Percentiles rank a stretch among this genome's conserved stretches.
These are phyloP conservation scores for Amanita bisporigera DNA, from an alignment of 1,284 basidiomycete species.

Conservation along the genomic window DNA sequence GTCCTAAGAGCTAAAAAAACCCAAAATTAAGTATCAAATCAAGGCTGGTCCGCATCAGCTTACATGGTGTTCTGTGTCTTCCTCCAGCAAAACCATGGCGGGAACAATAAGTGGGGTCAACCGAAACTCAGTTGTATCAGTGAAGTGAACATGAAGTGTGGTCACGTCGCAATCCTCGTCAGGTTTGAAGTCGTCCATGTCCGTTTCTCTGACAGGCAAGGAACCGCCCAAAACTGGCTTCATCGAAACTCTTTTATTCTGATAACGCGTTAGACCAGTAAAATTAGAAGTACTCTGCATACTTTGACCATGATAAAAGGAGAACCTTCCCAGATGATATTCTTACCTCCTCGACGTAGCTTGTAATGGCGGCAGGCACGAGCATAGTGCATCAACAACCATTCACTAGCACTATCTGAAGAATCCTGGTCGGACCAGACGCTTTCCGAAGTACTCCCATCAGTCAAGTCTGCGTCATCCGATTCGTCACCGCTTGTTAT, in stretches of 20 bases:
- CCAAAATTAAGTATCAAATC: background rate
- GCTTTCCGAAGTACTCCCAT: conserved; percentile 57
- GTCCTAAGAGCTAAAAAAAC: conserved; percentile 29
- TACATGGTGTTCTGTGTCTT: conserved; percentile 52
- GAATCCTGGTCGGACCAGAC: conserved; percentile 49
- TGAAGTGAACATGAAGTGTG: conserved; percentile 45
- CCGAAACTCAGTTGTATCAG: conserved; percentile 43
- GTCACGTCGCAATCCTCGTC: conserved; percentile 34
- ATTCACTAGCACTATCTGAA: background rate
- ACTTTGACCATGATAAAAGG: conserved; percentile 11
- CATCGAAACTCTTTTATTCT: conserved; percentile 8
- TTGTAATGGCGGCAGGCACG: conserved; percentile 9
- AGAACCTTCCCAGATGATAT: conserved; percentile 7
- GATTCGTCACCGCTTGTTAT: conserved; percentile 77
- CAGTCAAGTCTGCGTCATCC: conserved; percentile 70
- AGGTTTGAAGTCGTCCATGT: background rate
- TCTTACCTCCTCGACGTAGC: background rate
- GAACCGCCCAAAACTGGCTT: background rate
- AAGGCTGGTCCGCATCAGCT: conserved; percentile 15
- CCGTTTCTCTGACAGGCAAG: background rate
- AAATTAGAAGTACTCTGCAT: background rate
- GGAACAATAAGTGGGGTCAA: conserved; percentile 55
- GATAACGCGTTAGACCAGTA: background rate
- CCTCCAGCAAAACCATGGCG: conserved; percentile 46
- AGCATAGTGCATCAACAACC: conserved; percentile 1